Evolutionary conservation across 371 early-diverging fungal genomes (phyloP).

Genomic region (Mortierella sp.): DNA sequence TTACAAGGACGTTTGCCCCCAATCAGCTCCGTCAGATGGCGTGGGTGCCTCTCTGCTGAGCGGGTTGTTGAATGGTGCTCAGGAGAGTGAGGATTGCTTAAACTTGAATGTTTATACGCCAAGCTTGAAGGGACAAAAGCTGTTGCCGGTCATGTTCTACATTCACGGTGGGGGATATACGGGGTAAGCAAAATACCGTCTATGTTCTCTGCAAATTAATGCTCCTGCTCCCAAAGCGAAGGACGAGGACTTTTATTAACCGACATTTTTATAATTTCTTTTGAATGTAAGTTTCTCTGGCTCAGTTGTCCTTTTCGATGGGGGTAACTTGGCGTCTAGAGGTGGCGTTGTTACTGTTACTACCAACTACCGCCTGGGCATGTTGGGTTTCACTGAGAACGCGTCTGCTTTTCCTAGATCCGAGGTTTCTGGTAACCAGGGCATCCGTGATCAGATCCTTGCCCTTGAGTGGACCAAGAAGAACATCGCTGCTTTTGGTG

Average conservation of each 20-base stretch:
- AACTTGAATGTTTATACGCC: constrained; percentile 62
- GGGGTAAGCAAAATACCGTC: not conserved
- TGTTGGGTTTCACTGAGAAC: constrained; percentile 59
- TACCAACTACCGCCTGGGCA: constrained; percentile 60
- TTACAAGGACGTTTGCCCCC: constrained; percentile 21
- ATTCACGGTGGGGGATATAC: constrained; percentile 34
- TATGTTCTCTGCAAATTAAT: too few relatives aligned
- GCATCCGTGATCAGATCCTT: constrained; percentile 31
- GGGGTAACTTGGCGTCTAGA: constrained; percentile 48
- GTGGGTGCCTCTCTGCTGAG: constrained; percentile 22
- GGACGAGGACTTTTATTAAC: not conserved
- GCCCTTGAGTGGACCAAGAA: constrained; percentile 63
- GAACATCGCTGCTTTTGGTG: constrained; percentile 65
- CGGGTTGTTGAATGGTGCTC: constrained; percentile 4
- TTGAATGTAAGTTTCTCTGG: constrained; percentile 6
- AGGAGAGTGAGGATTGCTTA: constrained; percentile 60
- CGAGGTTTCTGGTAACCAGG: constrained; percentile 35
- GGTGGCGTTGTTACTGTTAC: constrained; percentile 50
- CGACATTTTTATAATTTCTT: not conserved
- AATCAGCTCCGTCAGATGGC: constrained; percentile 24
- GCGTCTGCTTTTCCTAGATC: constrained; percentile 20
- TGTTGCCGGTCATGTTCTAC: constrained; percentile 54
- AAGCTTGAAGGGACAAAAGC: constrained; percentile 19
- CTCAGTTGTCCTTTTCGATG: constrained; percentile 27
- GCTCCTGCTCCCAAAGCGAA: too few relatives aligned